A percentile compares a stretch with the other conserved stretches of the same genome.
These are phyloP conservation scores for Zalaria obscura DNA, from an alignment of 2,329 filamentous ascomycete species.

Conservation along the genomic window DNA sequence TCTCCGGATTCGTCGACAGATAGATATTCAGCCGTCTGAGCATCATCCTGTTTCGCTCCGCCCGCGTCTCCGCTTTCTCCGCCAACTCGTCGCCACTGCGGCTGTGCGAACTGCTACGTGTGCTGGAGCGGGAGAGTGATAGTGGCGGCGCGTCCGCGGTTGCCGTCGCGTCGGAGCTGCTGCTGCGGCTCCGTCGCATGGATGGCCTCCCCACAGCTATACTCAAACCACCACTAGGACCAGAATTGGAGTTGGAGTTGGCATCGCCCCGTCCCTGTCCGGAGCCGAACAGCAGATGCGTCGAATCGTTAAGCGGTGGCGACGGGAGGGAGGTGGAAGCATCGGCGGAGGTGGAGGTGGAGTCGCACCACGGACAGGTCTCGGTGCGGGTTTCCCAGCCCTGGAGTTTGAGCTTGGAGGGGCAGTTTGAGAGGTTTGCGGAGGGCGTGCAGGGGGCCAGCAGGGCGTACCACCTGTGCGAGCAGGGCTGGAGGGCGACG, in stretches of 20 bases:
- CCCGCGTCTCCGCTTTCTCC: slow-evolving; percentile 12
- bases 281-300: slow-evolving; percentile 29
- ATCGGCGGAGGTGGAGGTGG: slow-evolving; percentile 2
- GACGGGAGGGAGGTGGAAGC: not conserved
- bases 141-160: slow-evolving; percentile 5
- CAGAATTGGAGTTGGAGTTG: no score
- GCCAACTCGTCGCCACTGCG: slow-evolving; percentile 7
- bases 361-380: slow-evolving; percentile 32
- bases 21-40: slow-evolving; percentile 20
- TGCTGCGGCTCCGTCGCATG: slow-evolving; percentile 18
- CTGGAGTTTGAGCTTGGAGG: slow-evolving; percentile 28
- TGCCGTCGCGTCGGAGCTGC: slow-evolving; percentile 9
- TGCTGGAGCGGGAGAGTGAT: slow-evolving; percentile 14
- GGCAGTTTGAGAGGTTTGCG: slow-evolving; percentile 32
- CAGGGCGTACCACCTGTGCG: slow-evolving; percentile 36
- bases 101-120: slow-evolving; percentile 4
- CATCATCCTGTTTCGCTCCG: slow-evolving; percentile 16
- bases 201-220: no score
- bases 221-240: no score
- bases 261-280: no score
- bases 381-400: slow-evolving; percentile 36
- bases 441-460: slow-evolving; percentile 27
- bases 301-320: slow-evolving; percentile 23
- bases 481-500: slow-evolving; percentile 30
- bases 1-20: slow-evolving; percentile 14